Percentiles rank a stretch among this genome's conserved stretches.
Evolutionary conservation across 768 basidiomycete genomes (phyloP).

Genomic region (Psilocybe cyanescens): DNA sequence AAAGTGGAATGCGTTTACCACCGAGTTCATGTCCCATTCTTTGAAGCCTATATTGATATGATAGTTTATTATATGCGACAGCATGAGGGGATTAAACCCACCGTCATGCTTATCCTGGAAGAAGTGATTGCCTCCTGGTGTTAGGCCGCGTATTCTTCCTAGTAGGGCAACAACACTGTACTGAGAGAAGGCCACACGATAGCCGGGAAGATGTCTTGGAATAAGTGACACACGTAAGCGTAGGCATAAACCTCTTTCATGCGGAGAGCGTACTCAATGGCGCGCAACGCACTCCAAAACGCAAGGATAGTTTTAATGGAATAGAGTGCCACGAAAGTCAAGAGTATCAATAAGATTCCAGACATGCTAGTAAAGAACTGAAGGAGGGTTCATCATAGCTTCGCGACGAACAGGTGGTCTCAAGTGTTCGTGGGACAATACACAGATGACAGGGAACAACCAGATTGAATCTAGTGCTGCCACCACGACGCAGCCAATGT

Average conservation of each 20-base stretch:
- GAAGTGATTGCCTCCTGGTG: conserved; percentile 5
- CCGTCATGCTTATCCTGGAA: conserved; percentile 7
- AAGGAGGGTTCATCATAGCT: neutral
- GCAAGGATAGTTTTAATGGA: neutral
- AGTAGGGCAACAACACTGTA: neutral
- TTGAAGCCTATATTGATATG: neutral
- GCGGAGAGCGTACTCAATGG: neutral
- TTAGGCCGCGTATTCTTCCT: neutral
- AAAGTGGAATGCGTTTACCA: neutral
- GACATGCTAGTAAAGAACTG: neutral
- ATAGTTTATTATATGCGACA: neutral
- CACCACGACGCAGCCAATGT: too few species aligned
- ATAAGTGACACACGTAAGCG: neutral
- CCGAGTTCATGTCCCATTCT: conserved; percentile 9
- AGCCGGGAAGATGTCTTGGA: conserved; percentile 1
- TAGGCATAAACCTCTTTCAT: neutral
- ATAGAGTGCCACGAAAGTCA: conserved; percentile 1
- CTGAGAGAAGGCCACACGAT: conserved; percentile 3
- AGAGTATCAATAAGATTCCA: neutral
- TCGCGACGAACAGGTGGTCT: neutral
- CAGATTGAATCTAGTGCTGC: too few species aligned
- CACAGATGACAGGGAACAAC: too few species aligned
- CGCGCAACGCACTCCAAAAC: neutral
- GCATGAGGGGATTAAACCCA: neutral
- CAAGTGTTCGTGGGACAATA: neutral